Conservation (phyloP, 441 rosid genomes). For the Jatropha podagrica region DNA sequence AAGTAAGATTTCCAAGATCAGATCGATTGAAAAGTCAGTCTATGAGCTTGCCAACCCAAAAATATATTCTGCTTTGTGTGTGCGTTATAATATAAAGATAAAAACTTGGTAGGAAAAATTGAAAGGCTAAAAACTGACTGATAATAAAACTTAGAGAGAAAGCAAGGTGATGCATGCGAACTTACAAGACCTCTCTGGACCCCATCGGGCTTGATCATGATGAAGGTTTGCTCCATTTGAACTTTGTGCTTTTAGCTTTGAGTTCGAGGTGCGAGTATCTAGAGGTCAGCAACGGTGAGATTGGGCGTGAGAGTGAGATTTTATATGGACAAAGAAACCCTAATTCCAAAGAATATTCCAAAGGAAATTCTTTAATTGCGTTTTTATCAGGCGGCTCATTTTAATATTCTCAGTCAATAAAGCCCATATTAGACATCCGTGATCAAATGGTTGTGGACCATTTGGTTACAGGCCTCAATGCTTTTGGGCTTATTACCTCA, state of each 20-base stretch:
- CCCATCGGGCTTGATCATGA: slow-evolving; percentile 98
- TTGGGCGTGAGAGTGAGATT: rapidly evolving
- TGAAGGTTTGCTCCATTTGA: slow-evolving; percentile 82
- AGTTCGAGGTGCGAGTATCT: too few species aligned
- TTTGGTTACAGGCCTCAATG: too few species aligned
- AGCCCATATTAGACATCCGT: not conserved
- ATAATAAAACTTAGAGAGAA: not conserved
- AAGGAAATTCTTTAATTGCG: not conserved
- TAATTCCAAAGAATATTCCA: slow-evolving; percentile 8
- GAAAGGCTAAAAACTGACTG: not conserved
- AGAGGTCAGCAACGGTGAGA: not conserved
- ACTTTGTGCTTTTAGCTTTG: not conserved
- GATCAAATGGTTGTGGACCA: too few species aligned
- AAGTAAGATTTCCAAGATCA: not conserved
- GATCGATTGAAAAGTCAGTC: not conserved
- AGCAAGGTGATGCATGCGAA: not conserved
- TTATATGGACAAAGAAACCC: slow-evolving; percentile 15
- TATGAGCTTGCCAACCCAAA: not conserved
- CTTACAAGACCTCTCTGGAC: slow-evolving; percentile 90
- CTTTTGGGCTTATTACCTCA: too few species aligned
- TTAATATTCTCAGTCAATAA: not conserved
- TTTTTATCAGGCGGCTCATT: not conserved
- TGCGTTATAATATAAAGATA: not conserved
- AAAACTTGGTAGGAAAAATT: not conserved
- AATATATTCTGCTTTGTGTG: not conserved